A percentile compares a stretch with the other conserved stretches of the same genome.
Conservation (phyloP, 208 protist genomes). For the Angomonas ambiguus region DNA sequence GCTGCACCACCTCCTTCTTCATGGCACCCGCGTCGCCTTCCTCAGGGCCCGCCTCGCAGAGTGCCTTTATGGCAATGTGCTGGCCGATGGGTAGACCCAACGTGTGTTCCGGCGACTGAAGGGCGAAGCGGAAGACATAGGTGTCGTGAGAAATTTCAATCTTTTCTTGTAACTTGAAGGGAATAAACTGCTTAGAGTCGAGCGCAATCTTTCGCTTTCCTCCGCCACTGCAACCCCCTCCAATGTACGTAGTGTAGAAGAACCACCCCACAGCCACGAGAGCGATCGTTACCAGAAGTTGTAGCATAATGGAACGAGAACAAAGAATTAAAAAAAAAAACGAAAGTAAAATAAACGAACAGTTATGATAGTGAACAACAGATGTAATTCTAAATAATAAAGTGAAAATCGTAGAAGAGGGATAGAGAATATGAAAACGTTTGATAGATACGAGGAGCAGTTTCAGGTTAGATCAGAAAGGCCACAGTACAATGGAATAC, state of each 20-base stretch:
- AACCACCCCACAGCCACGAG: conserved; percentile 12
- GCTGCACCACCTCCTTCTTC: conserved; percentile 57
- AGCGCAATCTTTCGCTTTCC: conserved; percentile 32
- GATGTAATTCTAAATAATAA: not conserved
- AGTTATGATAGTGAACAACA: conserved; percentile 6
- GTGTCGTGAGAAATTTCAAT: conserved; percentile 66
- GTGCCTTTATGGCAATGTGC: conserved; percentile 61
- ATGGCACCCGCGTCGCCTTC: conserved; percentile 13
- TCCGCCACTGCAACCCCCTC: not conserved
- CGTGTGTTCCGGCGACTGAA: conserved; percentile 30
- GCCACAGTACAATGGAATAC: too few relatives aligned
- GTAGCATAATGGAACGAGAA: not conserved
- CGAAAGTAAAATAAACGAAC: conserved; percentile 7
- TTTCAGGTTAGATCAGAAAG: too few relatives aligned
- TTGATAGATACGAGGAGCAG: too few relatives aligned
- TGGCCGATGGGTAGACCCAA: conserved; percentile 83
- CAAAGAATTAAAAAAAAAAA: conserved; percentile 13
- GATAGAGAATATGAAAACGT: too few relatives aligned
- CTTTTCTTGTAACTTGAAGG: conserved; percentile 48
- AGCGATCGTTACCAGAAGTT: not conserved
- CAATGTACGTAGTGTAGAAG: not conserved
- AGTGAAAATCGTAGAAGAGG: not conserved
- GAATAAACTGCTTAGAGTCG: conserved; percentile 45
- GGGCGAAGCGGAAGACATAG: conserved; percentile 80
- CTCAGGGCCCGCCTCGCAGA: conserved; percentile 16